Base-by-base conservation (phyloP, 192 early-diverging fungal genomes). In the Backusella luteola region DNA sequence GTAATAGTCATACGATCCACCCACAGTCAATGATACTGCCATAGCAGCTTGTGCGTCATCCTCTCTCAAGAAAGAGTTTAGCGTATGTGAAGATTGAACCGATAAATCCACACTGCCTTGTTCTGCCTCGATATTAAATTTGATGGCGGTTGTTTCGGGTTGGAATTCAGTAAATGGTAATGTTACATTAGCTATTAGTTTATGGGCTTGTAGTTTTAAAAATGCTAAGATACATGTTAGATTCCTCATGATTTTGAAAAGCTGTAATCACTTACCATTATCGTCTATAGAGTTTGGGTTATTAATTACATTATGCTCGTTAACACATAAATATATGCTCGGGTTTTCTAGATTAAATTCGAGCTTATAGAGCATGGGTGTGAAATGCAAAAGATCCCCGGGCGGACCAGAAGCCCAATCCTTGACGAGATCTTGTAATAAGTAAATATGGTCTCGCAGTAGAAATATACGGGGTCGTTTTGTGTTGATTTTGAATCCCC, bases 231-330 rank as follows among this genome's bases (percentile, higher is more conserved):
- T 32, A 32, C 32, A 32, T 32, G 32, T 32, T 32, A 32, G 32
- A 32, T 32, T 32, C 32, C 32, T 32, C 32, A 3, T 32, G 32
- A 32, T 32, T 32, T 39, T 39, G 38, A 11, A 11, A 12, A 39
- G 11, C 12, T 12, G 11, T 23, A 11, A 76, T 36, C 53, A 69
- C 84, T 26, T 86, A 93, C 93, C 84, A 76, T 95, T 95, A 53
- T 95, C 93, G 38, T 90, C 87, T 9, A 85, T 76, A 34, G 91
- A 89, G 23, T 85, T 91, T 19, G 91, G 90, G 74, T 89, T 83
- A 75, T 92, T 87, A 71, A 95, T 93, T 8, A 95, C 89, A 77
- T 95, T 94, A 70, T 90, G 84, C 59, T 93, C 90, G 76, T 95
- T 95, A 21, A 90, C 86, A 78, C 89, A 94, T 4, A 93, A 81